A percentile compares a stretch with the other conserved stretches of the same genome.
Evolutionary conservation across 129 eudicot species (phyloP).

Genomic region (Tagetes patula): DNA sequence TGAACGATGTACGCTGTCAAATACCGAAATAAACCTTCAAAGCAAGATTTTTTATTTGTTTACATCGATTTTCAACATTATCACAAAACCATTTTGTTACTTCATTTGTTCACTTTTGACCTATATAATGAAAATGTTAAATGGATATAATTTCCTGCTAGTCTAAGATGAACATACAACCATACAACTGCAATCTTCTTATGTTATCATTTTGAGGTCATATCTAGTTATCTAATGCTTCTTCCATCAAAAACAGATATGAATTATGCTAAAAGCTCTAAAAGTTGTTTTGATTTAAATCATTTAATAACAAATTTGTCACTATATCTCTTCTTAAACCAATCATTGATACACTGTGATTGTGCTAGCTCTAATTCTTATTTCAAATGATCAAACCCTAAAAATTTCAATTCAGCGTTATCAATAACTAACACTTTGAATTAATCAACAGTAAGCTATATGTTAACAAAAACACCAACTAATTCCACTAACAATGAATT

Average conservation of each 20-base stretch:
- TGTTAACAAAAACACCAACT: neutral
- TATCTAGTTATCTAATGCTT: neutral
- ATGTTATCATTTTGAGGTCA: neutral
- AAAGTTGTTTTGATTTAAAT: neutral
- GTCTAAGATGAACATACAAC: neutral
- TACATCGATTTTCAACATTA: neutral
- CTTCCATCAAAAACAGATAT: neutral
- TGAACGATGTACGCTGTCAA: neutral
- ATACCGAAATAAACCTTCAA: neutral
- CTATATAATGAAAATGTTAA: neutral
- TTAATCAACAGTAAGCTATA: constrained; percentile 24
- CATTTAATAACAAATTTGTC: neutral
- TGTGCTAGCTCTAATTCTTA: neutral
- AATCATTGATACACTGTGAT: neutral
- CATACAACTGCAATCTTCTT: neutral
- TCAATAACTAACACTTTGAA: constrained; percentile 4
- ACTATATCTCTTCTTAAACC: constrained; percentile 7
- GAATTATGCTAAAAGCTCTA: neutral
- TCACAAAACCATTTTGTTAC: neutral
- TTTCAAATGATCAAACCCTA: constrained; percentile 15
- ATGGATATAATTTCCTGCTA: neutral
- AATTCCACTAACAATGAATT: neutral
- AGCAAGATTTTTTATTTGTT: neutral
- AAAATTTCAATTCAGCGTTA: constrained; percentile 5
- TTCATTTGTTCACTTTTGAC: neutral